Percentiles rank a stretch among this genome's conserved stretches.
Evolutionary conservation across 257 asterid genomes (phyloP).

Genomic region (Echites panduratus): DNA sequence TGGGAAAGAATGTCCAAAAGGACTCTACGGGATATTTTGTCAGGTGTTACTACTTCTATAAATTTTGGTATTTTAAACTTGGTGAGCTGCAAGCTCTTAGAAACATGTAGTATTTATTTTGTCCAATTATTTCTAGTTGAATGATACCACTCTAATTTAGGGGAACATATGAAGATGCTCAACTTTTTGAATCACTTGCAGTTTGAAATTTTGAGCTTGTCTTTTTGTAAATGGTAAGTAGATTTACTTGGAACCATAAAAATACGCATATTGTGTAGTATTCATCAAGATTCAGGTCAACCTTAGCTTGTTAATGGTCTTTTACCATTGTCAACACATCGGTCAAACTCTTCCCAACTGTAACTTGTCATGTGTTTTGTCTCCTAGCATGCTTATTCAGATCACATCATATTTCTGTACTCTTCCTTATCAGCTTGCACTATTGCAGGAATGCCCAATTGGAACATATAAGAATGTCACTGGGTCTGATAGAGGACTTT

Average conservation of each 20-base stretch:
- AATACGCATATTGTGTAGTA: background rate
- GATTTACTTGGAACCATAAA: background rate
- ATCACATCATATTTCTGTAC: background rate
- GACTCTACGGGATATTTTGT: slow-evolving; percentile 83
- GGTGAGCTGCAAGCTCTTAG: background rate
- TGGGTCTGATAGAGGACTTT: slow-evolving; percentile 62
- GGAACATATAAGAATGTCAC: slow-evolving; percentile 78
- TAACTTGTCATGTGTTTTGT: background rate
- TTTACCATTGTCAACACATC: background rate
- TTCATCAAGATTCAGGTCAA: background rate
- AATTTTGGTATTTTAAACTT: slow-evolving; percentile 11
- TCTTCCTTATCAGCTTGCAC: slow-evolving; percentile 15
- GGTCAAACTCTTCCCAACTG: background rate
- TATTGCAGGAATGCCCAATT: slow-evolving; percentile 81
- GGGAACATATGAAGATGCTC: background rate
- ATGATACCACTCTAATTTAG: background rate
- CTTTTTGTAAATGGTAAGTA: background rate
- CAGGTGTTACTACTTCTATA: slow-evolving; percentile 38
- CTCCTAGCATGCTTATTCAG: background rate
- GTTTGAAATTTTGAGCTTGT: too few species aligned
- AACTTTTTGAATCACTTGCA: background rate
- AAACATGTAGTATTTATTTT: background rate
- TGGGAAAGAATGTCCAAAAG: slow-evolving; percentile 81
- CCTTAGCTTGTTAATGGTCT: background rate
- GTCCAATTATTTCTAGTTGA: background rate